These are phyloP conservation scores for Metarhizium anisopliae DNA, from an alignment of 2,329 filamentous ascomycete species.

Conservation along the genomic window DNA sequence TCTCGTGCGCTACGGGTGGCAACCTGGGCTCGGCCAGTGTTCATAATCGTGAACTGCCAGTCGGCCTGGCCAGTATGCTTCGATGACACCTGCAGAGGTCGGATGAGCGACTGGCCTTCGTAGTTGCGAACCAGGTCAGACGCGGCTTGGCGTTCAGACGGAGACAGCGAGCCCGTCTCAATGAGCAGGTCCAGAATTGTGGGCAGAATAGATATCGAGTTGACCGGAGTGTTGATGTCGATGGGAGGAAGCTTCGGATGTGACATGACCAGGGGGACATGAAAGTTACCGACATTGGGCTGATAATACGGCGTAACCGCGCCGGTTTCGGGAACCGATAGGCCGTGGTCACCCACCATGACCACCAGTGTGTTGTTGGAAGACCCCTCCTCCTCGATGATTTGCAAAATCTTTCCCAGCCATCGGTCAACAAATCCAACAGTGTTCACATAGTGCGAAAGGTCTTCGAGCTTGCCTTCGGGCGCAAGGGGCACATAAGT, in stretches of 20 bases:
- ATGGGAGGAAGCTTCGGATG: constrained; percentile 23
- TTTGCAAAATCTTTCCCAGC: constrained; percentile 21
- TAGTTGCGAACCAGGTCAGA: constrained; percentile 23
- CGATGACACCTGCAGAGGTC: constrained; percentile 16
- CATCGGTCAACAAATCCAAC: constrained; percentile 23
- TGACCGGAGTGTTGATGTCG: constrained; percentile 22
- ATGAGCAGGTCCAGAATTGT: constrained; percentile 26
- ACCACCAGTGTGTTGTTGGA: constrained; percentile 23
- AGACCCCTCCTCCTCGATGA: constrained; percentile 21
- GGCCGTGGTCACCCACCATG: constrained; percentile 23
- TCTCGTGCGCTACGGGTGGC: constrained; percentile 12
- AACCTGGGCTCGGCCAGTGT: constrained; percentile 16
- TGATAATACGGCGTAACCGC: constrained; percentile 24
- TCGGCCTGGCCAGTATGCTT: constrained; percentile 11
- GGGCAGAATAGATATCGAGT: constrained; percentile 23
- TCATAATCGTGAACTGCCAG: constrained; percentile 18
- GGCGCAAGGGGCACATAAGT: constrained; percentile 17
- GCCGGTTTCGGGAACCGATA: constrained; percentile 22
- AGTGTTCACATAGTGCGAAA: constrained; percentile 24
- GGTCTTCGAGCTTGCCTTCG: constrained; percentile 16
- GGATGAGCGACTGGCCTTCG: constrained; percentile 26
- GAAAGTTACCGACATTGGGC: constrained; percentile 23
- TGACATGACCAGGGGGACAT: constrained; percentile 24
- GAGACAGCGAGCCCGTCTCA: constrained; percentile 22
- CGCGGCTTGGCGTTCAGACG: constrained; percentile 14